Base-by-base conservation (phyloP, 176 grass and related monocot genomes). In the Triticum monococcum region DNA sequence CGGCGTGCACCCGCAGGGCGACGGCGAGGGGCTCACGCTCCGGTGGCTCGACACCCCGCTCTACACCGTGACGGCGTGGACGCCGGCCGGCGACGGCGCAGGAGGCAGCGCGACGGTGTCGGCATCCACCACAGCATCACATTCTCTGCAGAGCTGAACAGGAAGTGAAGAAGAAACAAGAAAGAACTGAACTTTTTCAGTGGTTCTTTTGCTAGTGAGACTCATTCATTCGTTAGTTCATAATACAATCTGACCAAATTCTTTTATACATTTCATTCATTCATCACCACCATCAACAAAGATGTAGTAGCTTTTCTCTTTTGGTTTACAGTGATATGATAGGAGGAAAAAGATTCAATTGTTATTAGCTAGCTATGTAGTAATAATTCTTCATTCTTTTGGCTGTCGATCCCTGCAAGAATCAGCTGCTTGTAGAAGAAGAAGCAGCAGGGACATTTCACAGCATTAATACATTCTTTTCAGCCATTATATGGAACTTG, bases 21-120 rank as follows among this genome's bases (percentile, higher is more conserved):
- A 79, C 64, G 84, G 89, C 20, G 92, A 94, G 80, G 97, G 88
- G 25, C 88, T 98, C 48, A 98, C 90, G 86, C 94, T 98, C 46
- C 85, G 64, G 52, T 98, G 97, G 97, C 13, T 86, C 24, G 87
- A 92, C 25, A 90, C 88, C 79, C 59, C 90, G 40, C 78, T 98
- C n/a, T 98, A 96, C 84, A 98, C 97, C 30, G 92, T 98, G 32
- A 91, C 41, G 4, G 72, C 72, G 1, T 75, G 72, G 72, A 10
- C 72, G 43, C 72, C 72, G 3, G 72, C 14, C 7, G 43, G 14
- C 43, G 72, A 50, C 72, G 72, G 41, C 72, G 41, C 41, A 0
- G 37, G 69, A 0, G 69, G 69, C 37, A 72, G 69, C 69, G 46
- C 43, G 41, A 50, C 41, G 3, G 72, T 75, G 72, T 75, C 72